These are phyloP conservation scores for Cyberlindnera xishuangbannaensis DNA, from an alignment of 805 yeast species.

Conservation along the genomic window DNA sequence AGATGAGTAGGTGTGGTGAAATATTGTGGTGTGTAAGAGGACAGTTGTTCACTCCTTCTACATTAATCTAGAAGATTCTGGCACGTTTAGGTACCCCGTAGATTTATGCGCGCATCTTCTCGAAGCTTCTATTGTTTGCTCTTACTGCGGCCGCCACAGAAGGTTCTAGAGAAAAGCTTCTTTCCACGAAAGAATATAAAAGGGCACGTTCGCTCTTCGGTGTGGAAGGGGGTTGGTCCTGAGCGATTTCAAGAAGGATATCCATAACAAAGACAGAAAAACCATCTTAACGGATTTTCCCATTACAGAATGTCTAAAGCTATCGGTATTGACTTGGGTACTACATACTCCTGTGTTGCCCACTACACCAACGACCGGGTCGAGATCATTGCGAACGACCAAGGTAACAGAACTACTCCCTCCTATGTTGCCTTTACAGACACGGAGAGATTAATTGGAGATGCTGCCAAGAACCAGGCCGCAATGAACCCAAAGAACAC, in stretches of 20 bases:
- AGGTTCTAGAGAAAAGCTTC: constrained; percentile 8
- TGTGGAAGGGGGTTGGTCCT: background rate
- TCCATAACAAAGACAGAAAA: constrained; percentile 9
- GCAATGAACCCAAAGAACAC: constrained; percentile 61
- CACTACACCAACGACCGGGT: constrained; percentile 80
- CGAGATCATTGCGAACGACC: constrained; percentile 94
- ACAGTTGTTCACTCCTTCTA: too few relatives aligned
- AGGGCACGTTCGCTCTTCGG: too few relatives aligned
- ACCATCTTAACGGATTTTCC: too few relatives aligned
- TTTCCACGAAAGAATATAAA: too few relatives aligned
- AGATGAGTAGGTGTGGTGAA: too few relatives aligned
- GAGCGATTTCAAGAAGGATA: constrained; percentile 8
- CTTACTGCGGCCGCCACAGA: too few relatives aligned
- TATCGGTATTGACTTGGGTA: constrained; percentile 91
- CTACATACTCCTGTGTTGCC: constrained; percentile 97
- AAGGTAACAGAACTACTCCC: constrained; percentile 98
- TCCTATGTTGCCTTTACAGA: constrained; percentile 69
- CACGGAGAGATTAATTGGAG: constrained; percentile 47
- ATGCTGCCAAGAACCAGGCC: constrained; percentile 74
- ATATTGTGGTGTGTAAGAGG: too few relatives aligned
- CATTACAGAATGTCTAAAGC: constrained; percentile 55
- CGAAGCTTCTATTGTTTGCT: constrained; percentile 9
- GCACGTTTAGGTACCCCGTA: too few relatives aligned
- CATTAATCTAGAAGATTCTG: too few relatives aligned
- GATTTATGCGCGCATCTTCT: too few relatives aligned